Conservation (phyloP, 2,329 filamentous ascomycete species). For the Tolypocladium paradoxum region DNA sequence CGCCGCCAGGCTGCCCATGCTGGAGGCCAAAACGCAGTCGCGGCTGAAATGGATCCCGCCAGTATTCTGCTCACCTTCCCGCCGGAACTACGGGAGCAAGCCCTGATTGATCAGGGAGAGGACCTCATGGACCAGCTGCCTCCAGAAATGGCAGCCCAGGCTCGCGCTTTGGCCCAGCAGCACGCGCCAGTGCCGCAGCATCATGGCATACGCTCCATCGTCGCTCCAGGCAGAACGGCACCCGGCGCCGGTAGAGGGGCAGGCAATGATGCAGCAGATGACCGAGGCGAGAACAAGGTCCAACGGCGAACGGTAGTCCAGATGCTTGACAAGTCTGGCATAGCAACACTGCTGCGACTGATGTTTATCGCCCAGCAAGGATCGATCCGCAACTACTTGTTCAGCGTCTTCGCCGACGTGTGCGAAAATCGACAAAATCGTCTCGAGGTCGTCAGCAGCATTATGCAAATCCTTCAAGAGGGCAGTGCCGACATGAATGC, state of each 20-base stretch:
- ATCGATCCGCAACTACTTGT: conserved; percentile 72
- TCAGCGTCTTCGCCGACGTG: conserved; percentile 79
- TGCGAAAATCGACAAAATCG: conserved; percentile 96
- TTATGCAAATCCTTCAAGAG: conserved; percentile 90
- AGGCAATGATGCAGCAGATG: conserved; percentile 21
- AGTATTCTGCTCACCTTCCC: conserved; percentile 88
- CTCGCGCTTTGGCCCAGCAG: conserved; percentile 53
- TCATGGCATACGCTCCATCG: conserved; percentile 18
- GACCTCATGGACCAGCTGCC: conserved; percentile 77
- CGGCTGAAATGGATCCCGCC: conserved; percentile 79
- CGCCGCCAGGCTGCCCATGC: conserved; percentile 53
- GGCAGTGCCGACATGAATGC: conserved; percentile 88
- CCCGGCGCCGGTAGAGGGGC: conserved; percentile 12
- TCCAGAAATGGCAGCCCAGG: conserved; percentile 76
- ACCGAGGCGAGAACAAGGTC: conserved; percentile 46
- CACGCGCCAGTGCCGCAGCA: conserved; percentile 16
- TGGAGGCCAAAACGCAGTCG: conserved; percentile 37
- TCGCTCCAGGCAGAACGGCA: conserved; percentile 18
- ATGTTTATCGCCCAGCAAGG: conserved; percentile 96
- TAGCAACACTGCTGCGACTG: conserved; percentile 90
- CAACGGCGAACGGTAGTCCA: conserved; percentile 79
- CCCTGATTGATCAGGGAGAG: conserved; percentile 85
- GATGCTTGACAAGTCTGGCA: conserved; percentile 91
- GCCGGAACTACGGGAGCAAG: conserved; percentile 70
- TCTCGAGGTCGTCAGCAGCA: conserved; percentile 82